Evolutionary conservation across 129 eudicot genomes (phyloP).

Genomic region (Ambrosia trifida): DNA sequence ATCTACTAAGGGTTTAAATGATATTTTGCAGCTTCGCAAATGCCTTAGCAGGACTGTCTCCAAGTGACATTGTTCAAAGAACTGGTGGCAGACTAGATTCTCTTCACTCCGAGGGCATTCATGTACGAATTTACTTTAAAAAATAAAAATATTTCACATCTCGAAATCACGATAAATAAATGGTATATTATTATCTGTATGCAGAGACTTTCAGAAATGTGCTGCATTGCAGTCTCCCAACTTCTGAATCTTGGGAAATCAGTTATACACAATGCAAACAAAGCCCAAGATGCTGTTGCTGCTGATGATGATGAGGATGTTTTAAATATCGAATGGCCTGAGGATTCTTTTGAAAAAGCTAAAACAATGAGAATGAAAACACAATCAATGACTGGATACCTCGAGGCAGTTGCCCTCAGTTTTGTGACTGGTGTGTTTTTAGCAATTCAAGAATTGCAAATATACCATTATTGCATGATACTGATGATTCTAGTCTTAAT

Average conservation of each 20-base stretch:
- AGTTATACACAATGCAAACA: conserved; percentile 62
- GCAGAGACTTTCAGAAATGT: conserved; percentile 95
- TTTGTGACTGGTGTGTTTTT: conserved; percentile 68
- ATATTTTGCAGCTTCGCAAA: conserved; percentile 78
- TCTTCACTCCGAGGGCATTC: conserved; percentile 97
- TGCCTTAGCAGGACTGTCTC: conserved; percentile 68
- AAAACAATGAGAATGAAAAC: conserved; percentile 63
- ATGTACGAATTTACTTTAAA: conserved; percentile 44
- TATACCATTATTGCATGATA: background rate
- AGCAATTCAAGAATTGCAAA: background rate
- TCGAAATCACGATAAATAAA: background rate
- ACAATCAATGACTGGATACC: conserved; percentile 62
- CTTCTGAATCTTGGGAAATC: conserved; percentile 81
- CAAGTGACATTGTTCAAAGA: conserved; percentile 73
- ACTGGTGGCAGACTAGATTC: conserved; percentile 90
- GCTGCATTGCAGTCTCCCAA: conserved; percentile 92
- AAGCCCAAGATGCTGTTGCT: conserved; percentile 41
- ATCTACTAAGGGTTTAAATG: background rate
- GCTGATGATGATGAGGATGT: conserved; percentile 47
- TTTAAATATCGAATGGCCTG: conserved; percentile 74
- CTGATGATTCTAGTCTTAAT: conserved; percentile 5
- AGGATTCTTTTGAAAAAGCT: conserved; percentile 87
- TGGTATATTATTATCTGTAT: conserved; percentile 9
- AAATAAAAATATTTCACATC: background rate
- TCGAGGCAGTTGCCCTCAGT: conserved; percentile 78